phyloP scores from a whole-genome alignment of 352 stramenopile genomes.

The Discostella stelligera region DNA sequence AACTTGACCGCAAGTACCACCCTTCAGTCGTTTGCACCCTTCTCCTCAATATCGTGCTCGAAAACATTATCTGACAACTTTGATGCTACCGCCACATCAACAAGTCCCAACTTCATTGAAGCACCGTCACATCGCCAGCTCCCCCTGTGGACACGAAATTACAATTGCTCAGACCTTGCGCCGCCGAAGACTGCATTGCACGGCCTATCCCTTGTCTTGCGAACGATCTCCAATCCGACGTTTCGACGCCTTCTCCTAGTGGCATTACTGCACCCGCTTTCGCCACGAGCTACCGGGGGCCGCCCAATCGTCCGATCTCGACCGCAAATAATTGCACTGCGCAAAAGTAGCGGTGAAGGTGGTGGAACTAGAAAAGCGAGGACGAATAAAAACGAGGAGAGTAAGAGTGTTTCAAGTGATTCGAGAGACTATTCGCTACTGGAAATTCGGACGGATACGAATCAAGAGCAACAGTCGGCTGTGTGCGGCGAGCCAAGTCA shows the following conservation, averaged over 20 bases:
- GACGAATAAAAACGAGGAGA: background rate
- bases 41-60: slow-evolving; percentile 13
- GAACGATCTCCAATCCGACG: slow-evolving; percentile 65
- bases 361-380: background rate
- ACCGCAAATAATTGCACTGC: slow-evolving; percentile 24
- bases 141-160: background rate
- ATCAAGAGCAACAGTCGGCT: background rate
- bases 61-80: background rate
- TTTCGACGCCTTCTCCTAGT: slow-evolving; percentile 67
- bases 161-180: slow-evolving; percentile 51
- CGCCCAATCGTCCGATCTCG: slow-evolving; percentile 28
- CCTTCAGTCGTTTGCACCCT: slow-evolving; percentile 29
- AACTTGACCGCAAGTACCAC: slow-evolving; percentile 20
- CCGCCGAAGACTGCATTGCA: slow-evolving; percentile 77
- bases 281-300: slow-evolving; percentile 9
- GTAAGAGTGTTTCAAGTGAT: background rate
- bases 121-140: background rate
- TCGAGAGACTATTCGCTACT: slow-evolving; percentile 9
- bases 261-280: slow-evolving; percentile 75
- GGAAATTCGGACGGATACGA: slow-evolving; percentile 33
- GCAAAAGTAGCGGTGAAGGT: background rate
- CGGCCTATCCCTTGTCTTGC: slow-evolving; percentile 68
- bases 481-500: slow-evolving; percentile 3
- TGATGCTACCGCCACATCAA: background rate
- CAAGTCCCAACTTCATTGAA: background rate